Evolutionary conservation across 805 yeast genomes (phyloP).

Genomic region (Crinitomyces ghanaensis): DNA sequence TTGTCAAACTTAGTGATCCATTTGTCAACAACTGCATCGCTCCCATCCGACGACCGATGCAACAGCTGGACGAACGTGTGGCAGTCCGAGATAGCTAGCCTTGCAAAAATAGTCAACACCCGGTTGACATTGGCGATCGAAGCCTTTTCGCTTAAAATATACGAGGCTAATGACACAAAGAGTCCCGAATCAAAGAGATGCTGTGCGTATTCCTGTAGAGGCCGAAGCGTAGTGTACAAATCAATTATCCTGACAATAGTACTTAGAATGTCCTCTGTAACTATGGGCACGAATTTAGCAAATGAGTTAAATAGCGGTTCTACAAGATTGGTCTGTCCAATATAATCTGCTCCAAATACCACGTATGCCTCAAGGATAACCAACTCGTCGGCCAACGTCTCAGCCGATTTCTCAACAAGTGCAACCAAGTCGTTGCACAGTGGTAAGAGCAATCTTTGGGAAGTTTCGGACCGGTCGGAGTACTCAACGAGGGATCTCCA

Average conservation of each 20-base stretch:
- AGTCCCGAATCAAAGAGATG: constrained; percentile 20
- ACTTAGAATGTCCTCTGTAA: constrained; percentile 4
- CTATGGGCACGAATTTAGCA: constrained; percentile 6
- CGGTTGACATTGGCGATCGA: constrained; percentile 25
- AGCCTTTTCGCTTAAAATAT: constrained; percentile 22
- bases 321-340: constrained; percentile 5
- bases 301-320: constrained; percentile 7
- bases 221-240: constrained; percentile 10
- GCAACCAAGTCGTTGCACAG: too few species aligned
- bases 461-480: too few species aligned
- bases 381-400: constrained; percentile 22
- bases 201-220: constrained; percentile 12
- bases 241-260: constrained; percentile 9
- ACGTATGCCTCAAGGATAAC: constrained; percentile 26
- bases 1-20: constrained; percentile 32
- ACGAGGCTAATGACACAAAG: constrained; percentile 7
- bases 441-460: too few species aligned
- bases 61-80: constrained; percentile 14
- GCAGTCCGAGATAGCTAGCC: constrained; percentile 17
- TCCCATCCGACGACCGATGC: constrained; percentile 5
- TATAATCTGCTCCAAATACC: constrained; percentile 19
- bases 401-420: constrained; percentile 56
- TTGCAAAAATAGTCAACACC: constrained; percentile 15
- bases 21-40: constrained; percentile 11
- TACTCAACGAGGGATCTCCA: constrained; percentile 68